A percentile compares a stretch with the other conserved stretches of the same genome.
Conservation (phyloP, 257 asterid genomes). For the Solanum corneliomulleri region DNA sequence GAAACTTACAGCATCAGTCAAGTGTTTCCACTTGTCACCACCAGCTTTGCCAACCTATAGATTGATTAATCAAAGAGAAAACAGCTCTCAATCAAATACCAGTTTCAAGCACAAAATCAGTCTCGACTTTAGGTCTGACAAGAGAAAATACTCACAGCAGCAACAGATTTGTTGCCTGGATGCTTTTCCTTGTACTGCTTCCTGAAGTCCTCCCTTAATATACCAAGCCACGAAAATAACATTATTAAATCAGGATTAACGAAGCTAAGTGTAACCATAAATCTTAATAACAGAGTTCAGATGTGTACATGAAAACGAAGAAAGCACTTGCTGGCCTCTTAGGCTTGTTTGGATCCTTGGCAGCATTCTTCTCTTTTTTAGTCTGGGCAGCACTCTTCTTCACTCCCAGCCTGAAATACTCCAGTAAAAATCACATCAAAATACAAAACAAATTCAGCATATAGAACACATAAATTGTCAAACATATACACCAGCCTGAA, state of each 20-base stretch:
- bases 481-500: not conserved
- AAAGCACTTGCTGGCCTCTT: conserved; percentile 92
- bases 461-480: not conserved
- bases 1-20: conserved; percentile 46
- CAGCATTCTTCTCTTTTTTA: conserved; percentile 18
- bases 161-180: conserved; percentile 66
- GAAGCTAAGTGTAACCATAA: too few relatives aligned
- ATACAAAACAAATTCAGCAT: not conserved
- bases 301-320: conserved; percentile 65
- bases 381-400: conserved; percentile 38
- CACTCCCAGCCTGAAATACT: conserved; percentile 30
- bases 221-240: not conserved
- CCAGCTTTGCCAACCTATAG: conserved; percentile 79
- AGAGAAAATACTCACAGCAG: conserved; percentile 36
- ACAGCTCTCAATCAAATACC: too few relatives aligned
- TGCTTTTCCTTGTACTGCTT: conserved; percentile 66
- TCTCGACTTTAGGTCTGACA: not conserved
- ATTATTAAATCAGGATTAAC: not conserved
- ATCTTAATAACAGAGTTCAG: not conserved
- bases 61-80: not conserved
- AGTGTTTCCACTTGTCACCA: conserved; percentile 75
- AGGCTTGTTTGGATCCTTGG: conserved; percentile 89
- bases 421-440: not conserved
- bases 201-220: conserved; percentile 71
- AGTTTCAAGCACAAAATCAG: not conserved